Conservation (phyloP, 169 alveolate species). For the Cryptosporidium xiaoi region DNA sequence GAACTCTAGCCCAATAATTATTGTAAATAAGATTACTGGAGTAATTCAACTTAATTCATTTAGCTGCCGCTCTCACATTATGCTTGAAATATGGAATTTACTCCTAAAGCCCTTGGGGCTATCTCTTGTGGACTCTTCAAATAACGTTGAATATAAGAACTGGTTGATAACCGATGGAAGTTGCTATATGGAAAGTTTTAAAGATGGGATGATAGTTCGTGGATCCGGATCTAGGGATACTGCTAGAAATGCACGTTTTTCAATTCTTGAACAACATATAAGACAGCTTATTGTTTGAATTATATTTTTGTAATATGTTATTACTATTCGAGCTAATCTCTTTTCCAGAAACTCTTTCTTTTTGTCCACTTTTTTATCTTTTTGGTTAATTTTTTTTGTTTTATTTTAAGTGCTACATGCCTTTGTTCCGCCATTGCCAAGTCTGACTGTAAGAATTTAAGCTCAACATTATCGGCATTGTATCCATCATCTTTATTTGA, state of each 20-base stretch:
- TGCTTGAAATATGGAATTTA: conserved; percentile 69
- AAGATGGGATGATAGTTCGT: conserved; percentile 73
- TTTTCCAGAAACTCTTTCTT: conserved; percentile 24
- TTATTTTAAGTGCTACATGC: conserved; percentile 25
- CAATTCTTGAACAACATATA: conserved; percentile 72
- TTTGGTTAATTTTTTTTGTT: conserved; percentile 14
- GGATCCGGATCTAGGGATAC: conserved; percentile 75
- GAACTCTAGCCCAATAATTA: conserved; percentile 37
- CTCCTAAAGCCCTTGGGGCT: conserved; percentile 66
- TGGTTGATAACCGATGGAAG: conserved; percentile 73
- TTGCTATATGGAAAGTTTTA: conserved; percentile 66
- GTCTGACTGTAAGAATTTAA: conserved; percentile 55
- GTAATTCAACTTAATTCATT: conserved; percentile 54
- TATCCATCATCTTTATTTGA: conserved; percentile 24
- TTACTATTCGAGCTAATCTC: conserved; percentile 3
- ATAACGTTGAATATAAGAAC: conserved; percentile 20
- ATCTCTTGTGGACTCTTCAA: conserved; percentile 3
- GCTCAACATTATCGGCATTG: conserved; percentile 45
- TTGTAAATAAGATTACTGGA: conserved; percentile 60
- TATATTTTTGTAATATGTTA: background rate
- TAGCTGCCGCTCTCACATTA: conserved; percentile 25
- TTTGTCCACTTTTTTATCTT: conserved; percentile 12
- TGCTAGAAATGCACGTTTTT: conserved; percentile 62
- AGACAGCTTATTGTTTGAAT: conserved; percentile 46
- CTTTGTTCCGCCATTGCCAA: conserved; percentile 63